Evolutionary conservation across 768 basidiomycete genomes (phyloP).

Genomic region (Russula lepida): DNA sequence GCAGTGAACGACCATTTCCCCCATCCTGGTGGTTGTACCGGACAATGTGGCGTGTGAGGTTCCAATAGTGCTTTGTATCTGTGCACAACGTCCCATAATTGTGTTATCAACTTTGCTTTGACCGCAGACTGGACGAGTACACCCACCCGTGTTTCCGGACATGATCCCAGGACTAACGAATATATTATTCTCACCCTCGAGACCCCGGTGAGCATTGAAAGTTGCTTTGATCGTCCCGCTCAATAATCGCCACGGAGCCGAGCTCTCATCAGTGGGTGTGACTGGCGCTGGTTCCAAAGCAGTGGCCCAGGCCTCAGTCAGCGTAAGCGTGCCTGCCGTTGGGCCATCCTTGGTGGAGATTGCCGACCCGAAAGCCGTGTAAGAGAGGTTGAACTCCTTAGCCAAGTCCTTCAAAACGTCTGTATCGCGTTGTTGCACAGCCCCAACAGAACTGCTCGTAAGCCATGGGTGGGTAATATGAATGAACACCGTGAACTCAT

Average conservation of each 20-base stretch:
- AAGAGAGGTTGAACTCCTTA: slow-evolving; percentile 33
- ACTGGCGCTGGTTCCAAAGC: slow-evolving; percentile 36
- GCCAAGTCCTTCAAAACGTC: slow-evolving; percentile 26
- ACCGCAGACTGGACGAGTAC: slow-evolving; percentile 9
- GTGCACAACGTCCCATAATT: background rate
- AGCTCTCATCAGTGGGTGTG: slow-evolving; percentile 31
- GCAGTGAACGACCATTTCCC: background rate
- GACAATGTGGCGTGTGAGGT: slow-evolving; percentile 17
- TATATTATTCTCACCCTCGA: slow-evolving; percentile 23
- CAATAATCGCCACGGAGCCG: slow-evolving; percentile 33
- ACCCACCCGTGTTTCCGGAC: slow-evolving; percentile 32
- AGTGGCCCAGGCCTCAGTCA: slow-evolving; percentile 31
- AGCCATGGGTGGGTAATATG: background rate
- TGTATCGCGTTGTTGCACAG: slow-evolving; percentile 27
- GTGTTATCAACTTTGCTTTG: background rate
- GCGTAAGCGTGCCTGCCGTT: slow-evolving; percentile 32
- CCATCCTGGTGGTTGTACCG: slow-evolving; percentile 22
- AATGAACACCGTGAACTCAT: background rate
- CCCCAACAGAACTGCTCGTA: slow-evolving; percentile 27
- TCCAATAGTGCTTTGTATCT: slow-evolving; percentile 21
- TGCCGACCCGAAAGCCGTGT: slow-evolving; percentile 34
- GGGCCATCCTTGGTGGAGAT: slow-evolving; percentile 22
- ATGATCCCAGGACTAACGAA: slow-evolving; percentile 35
- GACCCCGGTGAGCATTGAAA: slow-evolving; percentile 27
- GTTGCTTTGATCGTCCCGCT: slow-evolving; percentile 38